These are phyloP conservation scores for Linanthus parryae DNA, from an alignment of 148 eudicot species.

Conservation along the genomic window DNA sequence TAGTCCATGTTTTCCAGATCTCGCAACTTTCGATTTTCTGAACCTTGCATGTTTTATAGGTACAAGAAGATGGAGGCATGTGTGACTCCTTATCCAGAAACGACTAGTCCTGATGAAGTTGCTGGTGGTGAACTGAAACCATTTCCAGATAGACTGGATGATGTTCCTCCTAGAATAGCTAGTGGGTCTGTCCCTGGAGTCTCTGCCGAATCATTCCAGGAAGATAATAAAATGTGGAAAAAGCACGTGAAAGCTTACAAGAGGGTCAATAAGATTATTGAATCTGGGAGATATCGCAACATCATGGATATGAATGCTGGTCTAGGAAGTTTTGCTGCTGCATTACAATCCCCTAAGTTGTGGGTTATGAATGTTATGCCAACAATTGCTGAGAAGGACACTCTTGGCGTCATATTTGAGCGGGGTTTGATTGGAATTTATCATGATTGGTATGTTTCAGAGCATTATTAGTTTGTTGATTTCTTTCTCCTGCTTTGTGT, in stretches of 20 bases:
- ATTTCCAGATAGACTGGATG: constrained; percentile 81
- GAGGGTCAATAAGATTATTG: constrained; percentile 58
- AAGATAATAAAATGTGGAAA: constrained; percentile 73
- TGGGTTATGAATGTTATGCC: constrained; percentile 99
- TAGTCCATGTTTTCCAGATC: too few species aligned
- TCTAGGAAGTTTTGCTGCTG: constrained; percentile 96
- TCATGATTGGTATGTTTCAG: constrained; percentile 73
- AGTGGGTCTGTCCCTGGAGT: constrained; percentile 78
- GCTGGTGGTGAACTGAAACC: constrained; percentile 46
- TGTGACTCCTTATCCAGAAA: constrained; percentile 48
- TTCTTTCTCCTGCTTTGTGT: neutral
- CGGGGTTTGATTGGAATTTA: constrained; percentile 91
- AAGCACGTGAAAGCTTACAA: constrained; percentile 83
- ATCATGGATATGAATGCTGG: constrained; percentile 99
- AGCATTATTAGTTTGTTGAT: neutral
- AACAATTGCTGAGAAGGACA: constrained; percentile 71
- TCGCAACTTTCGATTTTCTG: too few species aligned
- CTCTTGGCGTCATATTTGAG: constrained; percentile 78
- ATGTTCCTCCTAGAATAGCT: constrained; percentile 75
- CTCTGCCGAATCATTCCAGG: constrained; percentile 48
- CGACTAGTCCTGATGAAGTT: constrained; percentile 20
- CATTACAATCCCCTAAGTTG: constrained; percentile 64
- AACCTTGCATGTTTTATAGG: constrained; percentile 37
- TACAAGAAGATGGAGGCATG: constrained; percentile 96
- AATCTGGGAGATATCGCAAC: constrained; percentile 90